Evolutionary conservation across 2,329 filamentous ascomycete genomes (phyloP).

Genomic region (Penicillium sp.): DNA sequence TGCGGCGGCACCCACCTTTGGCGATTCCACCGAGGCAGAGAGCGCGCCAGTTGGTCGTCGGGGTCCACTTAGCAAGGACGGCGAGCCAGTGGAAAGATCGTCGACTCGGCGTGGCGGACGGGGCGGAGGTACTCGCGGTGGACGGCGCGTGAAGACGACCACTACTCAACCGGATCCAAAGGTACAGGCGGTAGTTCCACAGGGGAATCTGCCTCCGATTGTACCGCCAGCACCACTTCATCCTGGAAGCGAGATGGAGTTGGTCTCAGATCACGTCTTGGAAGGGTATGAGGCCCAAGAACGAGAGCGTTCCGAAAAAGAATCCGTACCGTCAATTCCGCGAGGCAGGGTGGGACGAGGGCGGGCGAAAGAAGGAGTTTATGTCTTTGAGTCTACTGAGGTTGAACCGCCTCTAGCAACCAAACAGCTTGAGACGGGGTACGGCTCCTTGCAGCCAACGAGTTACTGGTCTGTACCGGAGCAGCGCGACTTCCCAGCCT

Average conservation of each 20-base stretch:
- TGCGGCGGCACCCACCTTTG: slow-evolving; percentile 51
- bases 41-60: slow-evolving; percentile 31
- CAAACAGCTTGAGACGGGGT: slow-evolving; percentile 31
- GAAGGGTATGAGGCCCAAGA: slow-evolving; percentile 19
- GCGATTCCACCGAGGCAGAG: slow-evolving; percentile 37
- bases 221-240: slow-evolving; percentile 15
- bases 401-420: slow-evolving; percentile 22
- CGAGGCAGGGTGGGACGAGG: slow-evolving; percentile 30
- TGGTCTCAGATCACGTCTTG: slow-evolving; percentile 13
- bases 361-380: slow-evolving; percentile 34
- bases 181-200: slow-evolving; percentile 11
- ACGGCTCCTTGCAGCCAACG: slow-evolving; percentile 44
- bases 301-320: slow-evolving; percentile 28
- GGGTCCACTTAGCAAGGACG: slow-evolving; percentile 33
- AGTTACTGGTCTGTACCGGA: slow-evolving; percentile 55
- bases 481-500: slow-evolving; percentile 45
- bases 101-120: slow-evolving; percentile 34
- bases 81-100: slow-evolving; percentile 37
- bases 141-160: slow-evolving; percentile 34
- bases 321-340: slow-evolving; percentile 20
- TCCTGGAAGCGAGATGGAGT: slow-evolving; percentile 28
- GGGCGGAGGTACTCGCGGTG: slow-evolving; percentile 33
- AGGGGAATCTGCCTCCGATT: slow-evolving; percentile 10
- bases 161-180: slow-evolving; percentile 32
- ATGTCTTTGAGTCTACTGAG: slow-evolving; percentile 38